Evolutionary conservation across 805 yeast genomes (phyloP), one percentile per base, ranked within the genome.

Genomic region (Metschnikowia matae): DNA sequence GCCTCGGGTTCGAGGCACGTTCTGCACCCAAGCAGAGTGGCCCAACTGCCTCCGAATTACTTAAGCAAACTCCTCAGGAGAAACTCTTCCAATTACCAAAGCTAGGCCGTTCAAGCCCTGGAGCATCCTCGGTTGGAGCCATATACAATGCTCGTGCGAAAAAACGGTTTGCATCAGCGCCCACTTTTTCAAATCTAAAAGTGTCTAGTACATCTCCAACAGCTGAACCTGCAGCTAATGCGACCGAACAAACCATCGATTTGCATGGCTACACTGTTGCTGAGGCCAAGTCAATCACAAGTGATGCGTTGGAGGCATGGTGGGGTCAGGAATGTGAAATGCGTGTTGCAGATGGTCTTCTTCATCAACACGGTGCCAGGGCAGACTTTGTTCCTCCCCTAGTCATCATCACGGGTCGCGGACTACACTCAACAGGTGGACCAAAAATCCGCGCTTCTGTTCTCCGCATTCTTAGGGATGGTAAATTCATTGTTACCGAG

Each of bases 391-490:
- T 79, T 1, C 69, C 64, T 0, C 78, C 80, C 0, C 58, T 85
- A 6, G 61, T 52, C 1, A 66, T 86, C 0, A 66, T 85, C 11
- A 84, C 92, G 0, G 92, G 94, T 0, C 66, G 88, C 54, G 94
- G 94, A 0, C 58, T 83, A 5, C 94, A 87, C 62, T 83, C 88
- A 42, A 70, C 62, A 1, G 80, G 78, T 4, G 88, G 89, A 0
- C 60, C 68, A 1, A 75, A 69, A 51, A 72, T 86, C 15, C 73
- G 73, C 51, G 63, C 54, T 1, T 59, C 74, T 2, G 79, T 84
- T 3, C 64, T 67, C 41, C 68, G 63, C 17, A 63, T 68, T 54
- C 66, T 87, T 38, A 56, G 53, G 2, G 52, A 52, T 0, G 58
- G 69, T 4, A 61, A 62, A 0, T 86, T 71, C 58, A 49, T 73